These are phyloP conservation scores for Teunomyces pallodes DNA, from an alignment of 805 yeast species.

Conservation along the genomic window DNA sequence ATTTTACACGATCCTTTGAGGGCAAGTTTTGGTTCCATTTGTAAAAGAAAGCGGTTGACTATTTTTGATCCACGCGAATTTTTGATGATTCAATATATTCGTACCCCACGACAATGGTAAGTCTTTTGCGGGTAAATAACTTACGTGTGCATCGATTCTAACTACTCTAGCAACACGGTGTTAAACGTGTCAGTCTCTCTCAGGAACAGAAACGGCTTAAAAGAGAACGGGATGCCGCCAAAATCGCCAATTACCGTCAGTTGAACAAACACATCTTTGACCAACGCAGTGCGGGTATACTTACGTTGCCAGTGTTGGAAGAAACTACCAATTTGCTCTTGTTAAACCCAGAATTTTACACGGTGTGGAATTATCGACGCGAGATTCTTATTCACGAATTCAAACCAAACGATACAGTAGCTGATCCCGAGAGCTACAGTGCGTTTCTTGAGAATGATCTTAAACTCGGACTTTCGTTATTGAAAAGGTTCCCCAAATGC, in stretches of 20 bases:
- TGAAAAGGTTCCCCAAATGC: constrained; percentile 76
- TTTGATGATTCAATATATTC: not conserved
- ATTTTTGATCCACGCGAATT: not conserved
- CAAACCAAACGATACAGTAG: constrained; percentile 6
- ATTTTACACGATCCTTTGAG: constrained; percentile 75
- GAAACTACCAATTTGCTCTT: constrained; percentile 57
- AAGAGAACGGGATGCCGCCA: constrained; percentile 54
- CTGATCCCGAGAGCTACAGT: constrained; percentile 14
- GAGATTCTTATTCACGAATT: constrained; percentile 52
- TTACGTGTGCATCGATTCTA: not conserved
- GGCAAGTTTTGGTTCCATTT: constrained; percentile 43
- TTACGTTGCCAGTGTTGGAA: constrained; percentile 38
- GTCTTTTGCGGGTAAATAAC: not conserved
- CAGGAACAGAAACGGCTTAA: constrained; percentile 55
- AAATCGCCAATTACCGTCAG: constrained; percentile 53
- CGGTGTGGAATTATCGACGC: constrained; percentile 87
- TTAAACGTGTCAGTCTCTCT: constrained; percentile 56
- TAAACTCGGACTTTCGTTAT: constrained; percentile 51
- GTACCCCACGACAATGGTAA: not conserved
- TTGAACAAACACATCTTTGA: constrained; percentile 46
- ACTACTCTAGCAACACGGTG: constrained; percentile 59
- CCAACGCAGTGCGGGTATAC: constrained; percentile 14
- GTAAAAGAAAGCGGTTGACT: not conserved
- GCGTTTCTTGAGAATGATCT: constrained; percentile 55
- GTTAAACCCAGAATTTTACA: constrained; percentile 82